Base-by-base conservation (phyloP, 75 land plant species). In the Pinus tabuliformis region DNA sequence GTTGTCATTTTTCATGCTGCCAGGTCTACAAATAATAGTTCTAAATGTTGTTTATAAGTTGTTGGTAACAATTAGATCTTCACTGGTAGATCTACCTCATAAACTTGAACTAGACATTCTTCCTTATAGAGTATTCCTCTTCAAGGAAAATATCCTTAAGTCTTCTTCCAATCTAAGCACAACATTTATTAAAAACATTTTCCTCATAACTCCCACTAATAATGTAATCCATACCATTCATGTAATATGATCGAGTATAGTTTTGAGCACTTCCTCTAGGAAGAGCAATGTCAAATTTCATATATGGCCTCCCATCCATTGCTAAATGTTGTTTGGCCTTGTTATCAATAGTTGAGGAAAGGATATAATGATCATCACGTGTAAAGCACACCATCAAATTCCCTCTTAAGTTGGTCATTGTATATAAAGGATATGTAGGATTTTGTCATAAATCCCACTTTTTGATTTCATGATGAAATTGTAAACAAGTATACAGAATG, bases 391-490 rank as follows among this genome's bases (percentile, higher is more conserved):
- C 30, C 30, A 30, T 30, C 0, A 30, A 0, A 30, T 30, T 30
- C 30, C 30, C 30, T 30, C 30, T 30, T 30, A 30, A 30, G 30
- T 30, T 30, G 30, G 30, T 81, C 59, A 81, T 88, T 28, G 91
- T 82, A 76, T 91, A 91, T 62, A 92, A 78, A 75, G 91, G 93
- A 33, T 30, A 76, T 7, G 71, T 78, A n/a, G 87, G 85, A 57
- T 79, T 87, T 84, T 87, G 93, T 72, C 96, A 80, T 56, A 93
- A 73, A 66, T 93, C 96, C 96, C 96, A 93, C 91, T 91, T 70
- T 73, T 89, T 93, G 22, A 93, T 85, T 72, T 89, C 87, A 93
- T 7, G 96, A 93, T 21, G 93, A 91, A 57, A 93, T 93, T 8
- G 85, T 90, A 80, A 93, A 93, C 21, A 91, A 58, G 20, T 81